Percentiles rank a stretch among this genome's conserved stretches.
Conservation (phyloP, 441 rosid species). For the Eruca vesicaria region DNA sequence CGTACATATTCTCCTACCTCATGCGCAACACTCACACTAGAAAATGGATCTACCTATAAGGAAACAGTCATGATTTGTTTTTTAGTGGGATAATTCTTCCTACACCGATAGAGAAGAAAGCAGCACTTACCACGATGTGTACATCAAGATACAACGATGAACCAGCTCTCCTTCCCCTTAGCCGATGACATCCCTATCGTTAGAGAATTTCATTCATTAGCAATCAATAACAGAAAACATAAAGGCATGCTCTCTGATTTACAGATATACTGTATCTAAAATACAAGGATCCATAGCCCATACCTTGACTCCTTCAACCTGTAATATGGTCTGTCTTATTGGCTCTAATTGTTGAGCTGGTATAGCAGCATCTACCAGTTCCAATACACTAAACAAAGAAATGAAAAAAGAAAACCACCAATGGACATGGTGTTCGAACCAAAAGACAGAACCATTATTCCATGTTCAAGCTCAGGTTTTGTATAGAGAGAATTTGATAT, state of each 20-base stretch:
- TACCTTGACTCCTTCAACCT: constrained; percentile 88
- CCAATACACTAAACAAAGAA: constrained; percentile 61
- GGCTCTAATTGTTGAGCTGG: constrained; percentile 74
- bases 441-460: constrained; percentile 12
- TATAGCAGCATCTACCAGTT: constrained; percentile 95
- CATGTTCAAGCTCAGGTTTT: constrained; percentile 1
- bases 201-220: constrained; percentile 12
- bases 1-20: constrained; percentile 84
- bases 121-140: constrained; percentile 78
- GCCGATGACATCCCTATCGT: constrained; percentile 84
- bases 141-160: constrained; percentile 87
- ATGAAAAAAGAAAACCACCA: background rate
- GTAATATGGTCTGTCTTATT: constrained; percentile 63
- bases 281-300: constrained; percentile 18
- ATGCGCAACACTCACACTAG: constrained; percentile 88
- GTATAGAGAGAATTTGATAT: background rate
- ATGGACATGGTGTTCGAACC: constrained; percentile 6
- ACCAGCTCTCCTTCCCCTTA: constrained; percentile 98
- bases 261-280: background rate
- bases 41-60: constrained; percentile 84
- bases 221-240: background rate
- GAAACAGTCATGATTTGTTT: constrained; percentile 10
- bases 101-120: constrained; percentile 3
- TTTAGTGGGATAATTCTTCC: constrained; percentile 4
- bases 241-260: constrained; percentile 8